Percentiles rank a stretch among this genome's conserved stretches.
Evolutionary conservation across 257 asterid genomes (phyloP).

Genomic region (Fraxinus pennsylvanica): DNA sequence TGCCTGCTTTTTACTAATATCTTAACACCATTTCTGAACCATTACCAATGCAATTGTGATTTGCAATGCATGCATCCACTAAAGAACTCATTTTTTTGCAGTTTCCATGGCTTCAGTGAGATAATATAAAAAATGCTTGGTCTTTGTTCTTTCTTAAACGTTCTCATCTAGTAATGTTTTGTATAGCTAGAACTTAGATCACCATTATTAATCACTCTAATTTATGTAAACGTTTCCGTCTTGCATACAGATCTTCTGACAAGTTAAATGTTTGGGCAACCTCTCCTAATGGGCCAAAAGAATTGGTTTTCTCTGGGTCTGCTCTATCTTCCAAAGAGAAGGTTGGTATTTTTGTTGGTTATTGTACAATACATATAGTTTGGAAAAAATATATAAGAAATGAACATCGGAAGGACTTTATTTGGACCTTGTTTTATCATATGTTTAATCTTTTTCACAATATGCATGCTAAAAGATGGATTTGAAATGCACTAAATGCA

Average conservation of each 20-base stretch:
- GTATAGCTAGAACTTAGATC: not conserved
- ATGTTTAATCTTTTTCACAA: not conserved
- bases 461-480: slow-evolving; percentile 7
- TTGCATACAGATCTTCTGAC: slow-evolving; percentile 44
- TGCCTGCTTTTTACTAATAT: not conserved
- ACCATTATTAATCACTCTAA: not conserved
- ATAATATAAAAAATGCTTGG: not conserved
- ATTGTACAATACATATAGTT: not conserved
- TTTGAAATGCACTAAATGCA: not conserved
- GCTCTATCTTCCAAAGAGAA: slow-evolving; percentile 76
- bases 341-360: slow-evolving; percentile 47
- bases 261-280: slow-evolving; percentile 45
- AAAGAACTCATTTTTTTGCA: slow-evolving; percentile 6
- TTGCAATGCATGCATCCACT: not conserved
- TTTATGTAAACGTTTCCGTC: slow-evolving; percentile 1
- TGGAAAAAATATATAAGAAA: not conserved
- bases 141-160: not conserved
- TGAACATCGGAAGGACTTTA: not conserved
- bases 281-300: slow-evolving; percentile 44
- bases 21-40: not conserved
- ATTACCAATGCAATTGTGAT: not conserved
- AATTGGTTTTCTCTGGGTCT: slow-evolving; percentile 83
- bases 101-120: not conserved
- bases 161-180: not conserved
- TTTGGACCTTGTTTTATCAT: not conserved